These are phyloP conservation scores for Sphagnum magellanicum DNA, from an alignment of 228 moss, liverwort and hornwort species.

Conservation along the genomic window DNA sequence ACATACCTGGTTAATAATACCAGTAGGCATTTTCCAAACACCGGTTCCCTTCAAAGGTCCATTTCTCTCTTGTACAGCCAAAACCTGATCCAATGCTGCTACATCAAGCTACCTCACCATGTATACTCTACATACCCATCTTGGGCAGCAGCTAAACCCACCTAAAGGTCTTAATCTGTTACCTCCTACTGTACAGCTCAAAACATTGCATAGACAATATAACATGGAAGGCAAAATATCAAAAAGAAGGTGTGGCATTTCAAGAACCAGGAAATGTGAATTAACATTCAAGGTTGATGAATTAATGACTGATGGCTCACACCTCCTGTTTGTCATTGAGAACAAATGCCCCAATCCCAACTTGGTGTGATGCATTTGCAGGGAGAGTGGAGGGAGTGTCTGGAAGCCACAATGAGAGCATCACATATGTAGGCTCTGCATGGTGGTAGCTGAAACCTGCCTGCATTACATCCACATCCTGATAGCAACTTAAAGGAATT, in stretches of 20 bases:
- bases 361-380: conserved; percentile 47
- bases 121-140: too few species aligned
- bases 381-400: conserved; percentile 37
- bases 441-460: conserved; percentile 46
- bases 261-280: background rate
- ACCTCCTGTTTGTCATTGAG: conserved; percentile 43
- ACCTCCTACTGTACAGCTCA: too few species aligned
- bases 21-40: conserved; percentile 60
- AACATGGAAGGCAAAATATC: too few species aligned
- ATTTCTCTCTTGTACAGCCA: conserved; percentile 46
- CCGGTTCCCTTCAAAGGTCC: conserved; percentile 26
- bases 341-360: conserved; percentile 55
- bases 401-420: conserved; percentile 46
- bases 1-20: conserved; percentile 31
- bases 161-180: too few species aligned
- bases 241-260: background rate
- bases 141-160: too few species aligned
- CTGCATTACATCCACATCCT: conserved; percentile 15
- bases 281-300: background rate
- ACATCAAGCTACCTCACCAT: background rate
- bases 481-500: background rate
- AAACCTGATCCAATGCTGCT: conserved; percentile 25
- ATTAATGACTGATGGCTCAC: background rate
- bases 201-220: too few species aligned
- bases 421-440: conserved; percentile 34